Evolutionary conservation across 2,329 filamentous ascomycete genomes (phyloP), one percentile per base, ranked within the genome.

Genomic region (Diaporthe sp.): DNA sequence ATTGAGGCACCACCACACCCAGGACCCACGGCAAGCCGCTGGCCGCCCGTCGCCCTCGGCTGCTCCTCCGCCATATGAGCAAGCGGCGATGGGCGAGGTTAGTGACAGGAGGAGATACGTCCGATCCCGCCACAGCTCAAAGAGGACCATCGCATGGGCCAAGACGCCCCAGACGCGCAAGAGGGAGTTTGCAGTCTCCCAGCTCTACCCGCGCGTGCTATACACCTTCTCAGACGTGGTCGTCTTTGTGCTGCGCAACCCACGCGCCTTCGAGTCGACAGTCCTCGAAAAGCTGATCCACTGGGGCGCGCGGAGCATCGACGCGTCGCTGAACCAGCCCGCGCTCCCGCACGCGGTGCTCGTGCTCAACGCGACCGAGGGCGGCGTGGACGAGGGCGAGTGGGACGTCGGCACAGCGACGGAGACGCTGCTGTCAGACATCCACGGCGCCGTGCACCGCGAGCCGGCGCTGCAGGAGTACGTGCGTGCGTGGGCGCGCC

Each of bases 281-380:
- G 83, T 84, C 4, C 79, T 87, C 3, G 81, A 82, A 58, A 81
- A 79, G 73, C 81, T 90, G 0, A 73, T 89, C 3, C 80, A 84
- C 13, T 90, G 88, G 88, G 88, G 86, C 4, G 82, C 83, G 3
- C 84, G 85, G 20, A 84, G 85, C 1, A 79, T 89, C 3, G 87
- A 89, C 67, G 87, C 83, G 44, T 88, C 87, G 0, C 82, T 85
- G 49, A 90, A 90, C 76, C 88, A 90, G 77, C 89, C 89, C 0
- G 85, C 87, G 3, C 83, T 91, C 4, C 89, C 89, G 3, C 88
- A 90, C 78, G 88, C 87, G 8, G 85, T 91, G 71, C 87, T 91
- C 57, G 88, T 87, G 0, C 81, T 91, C 49, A 90, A 90, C 78
- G 85, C 84, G 1, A 83, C 85, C 0, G 84, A 88, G 12, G 78